These are phyloP conservation scores for Lasiodiplodia hormozganensis DNA, from an alignment of 2,329 filamentous ascomycete species.

Conservation along the genomic window DNA sequence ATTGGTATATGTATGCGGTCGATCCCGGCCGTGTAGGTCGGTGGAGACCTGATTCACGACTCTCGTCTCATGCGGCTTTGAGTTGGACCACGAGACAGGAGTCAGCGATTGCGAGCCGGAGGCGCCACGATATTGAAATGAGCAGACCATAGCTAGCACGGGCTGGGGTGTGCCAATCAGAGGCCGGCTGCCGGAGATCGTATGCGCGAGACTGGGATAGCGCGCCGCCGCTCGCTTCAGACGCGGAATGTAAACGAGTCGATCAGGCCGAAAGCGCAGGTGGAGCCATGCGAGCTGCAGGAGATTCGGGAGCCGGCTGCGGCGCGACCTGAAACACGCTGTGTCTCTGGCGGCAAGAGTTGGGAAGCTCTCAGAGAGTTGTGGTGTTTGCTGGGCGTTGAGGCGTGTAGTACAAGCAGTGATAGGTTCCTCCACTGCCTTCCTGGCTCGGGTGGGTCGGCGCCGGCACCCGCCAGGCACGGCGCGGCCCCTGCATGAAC, in stretches of 20 bases:
- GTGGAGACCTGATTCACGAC: constrained; percentile 16
- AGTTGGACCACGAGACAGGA: constrained; percentile 23
- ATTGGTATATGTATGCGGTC: constrained; percentile 25
- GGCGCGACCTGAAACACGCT: constrained; percentile 14
- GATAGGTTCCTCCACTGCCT: too few relatives aligned
- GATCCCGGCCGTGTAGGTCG: neutral
- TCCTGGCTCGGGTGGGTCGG: too few relatives aligned
- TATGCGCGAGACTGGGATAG: constrained; percentile 8
- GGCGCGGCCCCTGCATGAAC: neutral
- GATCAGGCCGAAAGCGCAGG: constrained; percentile 21
- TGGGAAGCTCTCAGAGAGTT: neutral
- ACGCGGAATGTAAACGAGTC: constrained; percentile 19
- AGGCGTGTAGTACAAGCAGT: neutral
- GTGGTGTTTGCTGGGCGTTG: constrained; percentile 1
- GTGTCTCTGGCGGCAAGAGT: neutral
- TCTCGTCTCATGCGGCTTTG: neutral
- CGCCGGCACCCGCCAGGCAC: neutral
- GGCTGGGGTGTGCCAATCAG: constrained; percentile 19
- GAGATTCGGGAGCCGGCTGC: neutral
- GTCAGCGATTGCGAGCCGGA: constrained; percentile 21
- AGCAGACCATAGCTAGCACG: constrained; percentile 17
- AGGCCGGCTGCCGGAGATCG: neutral
- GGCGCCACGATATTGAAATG: constrained; percentile 28
- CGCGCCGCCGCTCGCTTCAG: constrained; percentile 19
- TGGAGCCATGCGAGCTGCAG: neutral